These are phyloP conservation scores for Globisporangium viniferum DNA, from an alignment of 352 stramenopile genomes.

Conservation along the genomic window DNA sequence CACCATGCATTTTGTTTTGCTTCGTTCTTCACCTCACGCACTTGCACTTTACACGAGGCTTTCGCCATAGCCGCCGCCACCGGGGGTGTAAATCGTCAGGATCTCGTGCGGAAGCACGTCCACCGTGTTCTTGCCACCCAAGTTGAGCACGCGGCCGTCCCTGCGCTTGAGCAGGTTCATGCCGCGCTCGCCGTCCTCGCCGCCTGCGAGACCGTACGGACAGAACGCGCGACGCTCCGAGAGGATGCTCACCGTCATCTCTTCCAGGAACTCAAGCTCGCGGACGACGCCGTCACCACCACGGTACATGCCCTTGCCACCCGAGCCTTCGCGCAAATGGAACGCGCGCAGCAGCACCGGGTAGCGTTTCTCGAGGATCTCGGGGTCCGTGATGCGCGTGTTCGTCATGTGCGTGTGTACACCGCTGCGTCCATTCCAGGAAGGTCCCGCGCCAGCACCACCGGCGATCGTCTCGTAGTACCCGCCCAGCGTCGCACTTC, in stretches of 20 bases:
- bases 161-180: slow-evolving; percentile 90
- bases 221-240: slow-evolving; percentile 94
- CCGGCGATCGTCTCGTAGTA: slow-evolving; percentile 99
- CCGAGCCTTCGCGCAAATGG: slow-evolving; percentile 83
- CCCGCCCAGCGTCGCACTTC: slow-evolving; percentile 90
- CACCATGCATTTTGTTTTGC: not conserved
- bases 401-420: slow-evolving; percentile 99
- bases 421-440: slow-evolving; percentile 94
- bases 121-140: slow-evolving; percentile 94
- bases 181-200: slow-evolving; percentile 86
- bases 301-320: slow-evolving; percentile 86
- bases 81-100: slow-evolving; percentile 95
- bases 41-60: not conserved
- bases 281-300: slow-evolving; percentile 96
- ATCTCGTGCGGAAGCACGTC: slow-evolving; percentile 90
- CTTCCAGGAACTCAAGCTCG: slow-evolving; percentile 93
- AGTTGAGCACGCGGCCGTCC: slow-evolving; percentile 66
- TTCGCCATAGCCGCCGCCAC: slow-evolving; percentile 93
- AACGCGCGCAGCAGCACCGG: slow-evolving; percentile 88
- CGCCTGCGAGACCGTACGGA: slow-evolving; percentile 95
- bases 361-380: slow-evolving; percentile 98
- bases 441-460: slow-evolving; percentile 94
- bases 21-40: slow-evolving; percentile 13
- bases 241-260: slow-evolving; percentile 96
- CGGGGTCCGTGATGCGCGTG: slow-evolving; percentile 99